These are phyloP conservation scores for Colletotrichum sp. DNA, from an alignment of 2,329 filamentous ascomycete species.

Conservation along the genomic window DNA sequence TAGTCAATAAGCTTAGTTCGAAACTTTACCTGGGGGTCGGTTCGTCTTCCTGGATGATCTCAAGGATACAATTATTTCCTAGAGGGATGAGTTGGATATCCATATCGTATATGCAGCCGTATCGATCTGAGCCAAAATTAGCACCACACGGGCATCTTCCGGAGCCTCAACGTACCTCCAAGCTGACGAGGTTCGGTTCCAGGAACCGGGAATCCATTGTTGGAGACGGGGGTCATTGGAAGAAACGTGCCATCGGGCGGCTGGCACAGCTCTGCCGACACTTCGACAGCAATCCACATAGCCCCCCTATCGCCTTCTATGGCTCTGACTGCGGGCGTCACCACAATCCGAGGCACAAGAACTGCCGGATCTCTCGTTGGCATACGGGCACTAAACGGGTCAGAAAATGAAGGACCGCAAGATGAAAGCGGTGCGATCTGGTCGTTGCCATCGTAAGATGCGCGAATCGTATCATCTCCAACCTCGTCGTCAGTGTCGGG, in stretches of 20 bases:
- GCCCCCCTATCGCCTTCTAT: slow-evolving; percentile 35
- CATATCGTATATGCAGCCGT: slow-evolving; percentile 56
- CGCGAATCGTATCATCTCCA: not conserved
- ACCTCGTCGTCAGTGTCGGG: not conserved
- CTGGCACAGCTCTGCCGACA: slow-evolving; percentile 44
- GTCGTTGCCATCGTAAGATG: not conserved
- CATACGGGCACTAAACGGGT: not conserved
- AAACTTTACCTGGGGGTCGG: slow-evolving; percentile 43
- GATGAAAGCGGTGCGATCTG: not conserved
- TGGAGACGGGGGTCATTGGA: not conserved
- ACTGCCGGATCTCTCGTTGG: slow-evolving; percentile 24
- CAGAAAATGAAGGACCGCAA: not conserved
- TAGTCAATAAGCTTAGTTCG: not conserved
- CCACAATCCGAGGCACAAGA: slow-evolving; percentile 46
- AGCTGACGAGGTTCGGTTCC: not conserved
- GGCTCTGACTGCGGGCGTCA: slow-evolving; percentile 45
- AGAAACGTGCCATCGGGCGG: not conserved
- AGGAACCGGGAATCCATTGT: not conserved
- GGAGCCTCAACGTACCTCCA: not conserved
- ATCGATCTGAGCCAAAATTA: not conserved
- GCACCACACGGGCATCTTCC: not conserved
- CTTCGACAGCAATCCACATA: slow-evolving; percentile 56
- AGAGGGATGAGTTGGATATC: slow-evolving; percentile 50
- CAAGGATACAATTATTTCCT: slow-evolving; percentile 43
- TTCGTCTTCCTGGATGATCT: slow-evolving; percentile 47